Evolutionary conservation across 2,329 filamentous ascomycete species (phyloP), one percentile per base, ranked within the genome.

Genomic region (Ceratocystis eucalypticola): DNA sequence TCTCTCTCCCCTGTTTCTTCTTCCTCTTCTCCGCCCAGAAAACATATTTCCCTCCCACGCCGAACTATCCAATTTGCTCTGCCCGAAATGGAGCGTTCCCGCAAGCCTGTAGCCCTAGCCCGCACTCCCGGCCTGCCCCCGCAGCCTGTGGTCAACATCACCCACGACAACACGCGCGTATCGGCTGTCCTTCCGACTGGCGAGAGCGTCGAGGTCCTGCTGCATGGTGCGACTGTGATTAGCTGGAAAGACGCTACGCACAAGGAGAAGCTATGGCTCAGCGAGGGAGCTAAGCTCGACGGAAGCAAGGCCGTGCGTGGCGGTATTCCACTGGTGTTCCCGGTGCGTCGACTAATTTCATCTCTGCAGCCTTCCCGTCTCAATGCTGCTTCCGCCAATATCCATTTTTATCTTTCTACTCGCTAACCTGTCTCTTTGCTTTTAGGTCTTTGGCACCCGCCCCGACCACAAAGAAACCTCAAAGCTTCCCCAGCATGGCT

Each of bases 301-400:
- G 93, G 94, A 64, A 87, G 82, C 71, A 96, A 96, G 80, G 83
- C 93, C 28, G 92, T 97, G 64, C 83, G 94, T 69, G 94, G 94
- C 66, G 93, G 93, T 15, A 90, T 97, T 71, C 93, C 93, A 3
- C 78, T 97, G 64, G 91, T 96, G 45, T 97, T 96, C 74, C 93
- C 93, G 7, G 92, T 96, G 80, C n/a, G 8, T 55, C 25, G n/a
- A 17, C 3, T 33, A 33, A 2, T 45, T 50, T 5, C 10, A 5
- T 3, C 3, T 41, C 37, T 1, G 10, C 37, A 41, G 37, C 37
- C 15, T 41, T 41, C 37, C 37, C 12, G 37, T 41, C 37, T 8
- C 10, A 5, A 4, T 41, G 37, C 37, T 4, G 37, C 10, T 41
- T 41, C 37, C 37, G 3, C 37, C 37, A 41, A 12, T 5, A 41